phyloP scores from a whole-genome alignment of 2,329 filamentous ascomycete species.

The Coniochaeta ligniaria region DNA sequence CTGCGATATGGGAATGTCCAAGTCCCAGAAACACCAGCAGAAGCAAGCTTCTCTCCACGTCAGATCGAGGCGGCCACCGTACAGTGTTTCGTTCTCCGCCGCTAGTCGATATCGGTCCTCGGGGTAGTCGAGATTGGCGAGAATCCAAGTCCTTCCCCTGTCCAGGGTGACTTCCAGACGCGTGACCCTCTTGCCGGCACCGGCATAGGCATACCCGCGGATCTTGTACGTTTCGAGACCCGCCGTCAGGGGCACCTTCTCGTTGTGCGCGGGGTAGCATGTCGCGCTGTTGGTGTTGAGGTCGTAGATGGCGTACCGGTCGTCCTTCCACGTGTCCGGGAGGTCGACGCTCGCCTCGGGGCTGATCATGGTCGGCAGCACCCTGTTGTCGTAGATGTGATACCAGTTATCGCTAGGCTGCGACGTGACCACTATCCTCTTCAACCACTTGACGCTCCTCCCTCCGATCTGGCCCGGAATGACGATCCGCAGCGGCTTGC shows the following conservation, averaged over 20 bases:
- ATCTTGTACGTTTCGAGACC: slow-evolving; percentile 52
- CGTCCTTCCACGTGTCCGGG: slow-evolving; percentile 76
- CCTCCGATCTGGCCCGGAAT: slow-evolving; percentile 91
- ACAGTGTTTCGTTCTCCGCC: slow-evolving; percentile 56
- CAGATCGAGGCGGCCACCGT: slow-evolving; percentile 72
- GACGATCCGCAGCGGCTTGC: slow-evolving; percentile 72
- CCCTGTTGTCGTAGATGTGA: slow-evolving; percentile 88
- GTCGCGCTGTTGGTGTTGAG: slow-evolving; percentile 81
- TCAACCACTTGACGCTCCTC: slow-evolving; percentile 89
- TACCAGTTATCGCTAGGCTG: slow-evolving; percentile 89
- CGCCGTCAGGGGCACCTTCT: slow-evolving; percentile 45
- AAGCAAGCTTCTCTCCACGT: slow-evolving; percentile 75
- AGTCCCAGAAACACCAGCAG: slow-evolving; percentile 89
- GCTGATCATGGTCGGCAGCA: slow-evolving; percentile 78
- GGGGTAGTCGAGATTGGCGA: slow-evolving; percentile 72
- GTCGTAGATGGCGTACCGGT: slow-evolving; percentile 89
- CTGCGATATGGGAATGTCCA: slow-evolving; percentile 57
- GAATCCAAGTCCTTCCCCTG: slow-evolving; percentile 70
- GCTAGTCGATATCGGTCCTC: slow-evolving; percentile 73
- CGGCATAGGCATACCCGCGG: slow-evolving; percentile 81
- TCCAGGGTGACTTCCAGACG: slow-evolving; percentile 79
- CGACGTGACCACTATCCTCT: slow-evolving; percentile 69
- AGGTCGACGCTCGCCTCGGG: slow-evolving; percentile 73
- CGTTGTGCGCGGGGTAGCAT: slow-evolving; percentile 72
- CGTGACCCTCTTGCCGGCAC: slow-evolving; percentile 77